phyloP scores from a whole-genome alignment of 768 basidiomycete genomes.

The Boletus rex-veris region DNA sequence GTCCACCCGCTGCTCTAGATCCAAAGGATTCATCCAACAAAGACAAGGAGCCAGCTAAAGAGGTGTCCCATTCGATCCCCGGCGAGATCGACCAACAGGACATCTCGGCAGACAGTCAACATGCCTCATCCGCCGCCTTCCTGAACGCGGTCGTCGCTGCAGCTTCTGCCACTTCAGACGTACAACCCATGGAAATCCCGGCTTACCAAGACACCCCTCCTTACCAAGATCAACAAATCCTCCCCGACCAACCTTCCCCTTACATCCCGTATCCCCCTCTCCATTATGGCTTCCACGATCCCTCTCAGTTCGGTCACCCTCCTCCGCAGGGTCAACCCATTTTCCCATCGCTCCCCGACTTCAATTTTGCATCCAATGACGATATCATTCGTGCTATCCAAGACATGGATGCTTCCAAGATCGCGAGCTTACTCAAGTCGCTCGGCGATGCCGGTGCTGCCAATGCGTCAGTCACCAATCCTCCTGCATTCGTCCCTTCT shows the following conservation, averaged over 20 bases:
- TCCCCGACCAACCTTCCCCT: conserved; percentile 23
- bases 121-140: conserved; percentile 54
- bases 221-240: conserved; percentile 33
- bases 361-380: conserved; percentile 58
- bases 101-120: conserved; percentile 31
- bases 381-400: conserved; percentile 72
- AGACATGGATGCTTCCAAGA: conserved; percentile 63
- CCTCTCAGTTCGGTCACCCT: conserved; percentile 25
- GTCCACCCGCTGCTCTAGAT: background rate
- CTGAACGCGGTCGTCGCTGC: conserved; percentile 65
- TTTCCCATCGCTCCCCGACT: conserved; percentile 31
- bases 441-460: conserved; percentile 56
- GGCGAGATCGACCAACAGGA: conserved; percentile 25
- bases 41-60: conserved; percentile 33
- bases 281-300: conserved; percentile 27
- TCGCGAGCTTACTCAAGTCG: conserved; percentile 62
- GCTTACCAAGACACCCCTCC: conserved; percentile 31
- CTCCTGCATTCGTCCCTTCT: conserved; percentile 21
- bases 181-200: conserved; percentile 27
- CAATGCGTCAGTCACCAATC: conserved; percentile 28
- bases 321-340: conserved; percentile 28
- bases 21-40: conserved; percentile 26
- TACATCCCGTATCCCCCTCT: conserved; percentile 32
- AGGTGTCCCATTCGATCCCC: conserved; percentile 33
- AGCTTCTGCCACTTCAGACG: conserved; percentile 48